Base-by-base conservation (phyloP, 768 basidiomycete genomes). In the Zangia roseola region DNA sequence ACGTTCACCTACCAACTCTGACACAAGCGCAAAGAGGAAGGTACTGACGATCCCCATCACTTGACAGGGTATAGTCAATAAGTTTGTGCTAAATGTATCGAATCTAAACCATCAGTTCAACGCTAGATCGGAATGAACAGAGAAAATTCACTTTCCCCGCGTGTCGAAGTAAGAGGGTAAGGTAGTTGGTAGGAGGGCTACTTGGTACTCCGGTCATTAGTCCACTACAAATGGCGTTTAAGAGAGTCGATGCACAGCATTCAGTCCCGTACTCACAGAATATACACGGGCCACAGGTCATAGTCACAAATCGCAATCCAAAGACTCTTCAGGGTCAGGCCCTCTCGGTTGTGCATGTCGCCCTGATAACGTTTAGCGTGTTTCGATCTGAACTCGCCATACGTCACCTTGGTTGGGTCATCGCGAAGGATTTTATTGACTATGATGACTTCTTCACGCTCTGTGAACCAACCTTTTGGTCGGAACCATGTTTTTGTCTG, bases 271-370 rank as follows among this genome's bases (percentile, higher is more conserved):
- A 25, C 38, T 45, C 34, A 56, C 77, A 82, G 63, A 25, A 82
- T 71, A 59, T 87, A 86, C 20, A 86, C 40, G 0, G 84, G 84
- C 83, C 83, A 86, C 12, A 85, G 63, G 56, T 84, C 82, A 48
- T 78, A 84, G 58, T 86, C 83, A 26, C 73, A 74, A 7, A 83
- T 44, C 0, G 82, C 79, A 7, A 62, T 67, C 77, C 79, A 84
- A 6, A 84, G 60, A 5, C 76, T 69, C 55, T 69, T 72, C 6
- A 73, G 33, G 0, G 77, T 71, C 12, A 86, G 57, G 0, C 77
- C 81, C 64, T 87, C 77, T 35, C 85, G 78, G 52, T 86, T 86
- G 64, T 84, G 83, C 85, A 86, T 84, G 50, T 83, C 81, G 16
- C 56, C 57, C 52, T 45, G n/a, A 20, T 37, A 3, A 38, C 20